A percentile compares a stretch with the other conserved stretches of the same genome.
Evolutionary conservation across 1,284 basidiomycete genomes (phyloP).

Genomic region (Ceratobasidium sp.): DNA sequence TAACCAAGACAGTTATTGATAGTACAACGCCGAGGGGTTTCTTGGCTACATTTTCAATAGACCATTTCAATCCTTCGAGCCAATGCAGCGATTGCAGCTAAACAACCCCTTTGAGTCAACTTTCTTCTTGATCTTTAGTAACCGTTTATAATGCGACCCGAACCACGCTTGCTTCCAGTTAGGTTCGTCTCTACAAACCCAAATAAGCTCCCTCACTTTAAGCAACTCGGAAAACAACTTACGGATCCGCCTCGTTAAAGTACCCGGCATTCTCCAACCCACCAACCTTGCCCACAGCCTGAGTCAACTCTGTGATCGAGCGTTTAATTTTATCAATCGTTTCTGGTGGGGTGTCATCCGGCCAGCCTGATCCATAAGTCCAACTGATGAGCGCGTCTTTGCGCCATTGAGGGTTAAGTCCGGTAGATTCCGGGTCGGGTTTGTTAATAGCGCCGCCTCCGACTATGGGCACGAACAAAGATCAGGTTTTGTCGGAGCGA

Average conservation of each 20-base stretch:
- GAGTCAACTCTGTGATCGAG: constrained; percentile 54
- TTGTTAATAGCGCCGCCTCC: constrained; percentile 45
- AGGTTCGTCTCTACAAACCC: neutral
- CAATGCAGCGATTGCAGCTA: constrained; percentile 16
- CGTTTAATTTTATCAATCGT: constrained; percentile 54
- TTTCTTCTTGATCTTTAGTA: constrained; percentile 1
- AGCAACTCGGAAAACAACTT: constrained; percentile 40
- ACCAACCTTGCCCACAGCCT: constrained; percentile 51
- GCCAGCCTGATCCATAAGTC: constrained; percentile 54
- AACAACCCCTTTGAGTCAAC: constrained; percentile 15
- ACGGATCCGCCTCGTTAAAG: constrained; percentile 62
- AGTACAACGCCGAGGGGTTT: neutral
- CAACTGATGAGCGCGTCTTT: constrained; percentile 56
- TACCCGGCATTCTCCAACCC: constrained; percentile 58
- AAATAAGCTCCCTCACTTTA: no score
- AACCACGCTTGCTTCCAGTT: constrained; percentile 1
- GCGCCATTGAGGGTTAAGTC: constrained; percentile 63
- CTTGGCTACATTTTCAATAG: neutral
- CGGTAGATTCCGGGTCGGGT: constrained; percentile 57
- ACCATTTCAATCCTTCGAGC: neutral
- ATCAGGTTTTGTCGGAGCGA: neutral
- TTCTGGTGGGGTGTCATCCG: constrained; percentile 53
- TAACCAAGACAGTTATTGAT: neutral
- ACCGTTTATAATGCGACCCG: constrained; percentile 2
- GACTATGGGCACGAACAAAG: constrained; percentile 44